A percentile compares a stretch with the other conserved stretches of the same genome.
These are phyloP conservation scores for Meira miltonrushii DNA, from an alignment of 1,284 basidiomycete genomes.

Conservation along the genomic window DNA sequence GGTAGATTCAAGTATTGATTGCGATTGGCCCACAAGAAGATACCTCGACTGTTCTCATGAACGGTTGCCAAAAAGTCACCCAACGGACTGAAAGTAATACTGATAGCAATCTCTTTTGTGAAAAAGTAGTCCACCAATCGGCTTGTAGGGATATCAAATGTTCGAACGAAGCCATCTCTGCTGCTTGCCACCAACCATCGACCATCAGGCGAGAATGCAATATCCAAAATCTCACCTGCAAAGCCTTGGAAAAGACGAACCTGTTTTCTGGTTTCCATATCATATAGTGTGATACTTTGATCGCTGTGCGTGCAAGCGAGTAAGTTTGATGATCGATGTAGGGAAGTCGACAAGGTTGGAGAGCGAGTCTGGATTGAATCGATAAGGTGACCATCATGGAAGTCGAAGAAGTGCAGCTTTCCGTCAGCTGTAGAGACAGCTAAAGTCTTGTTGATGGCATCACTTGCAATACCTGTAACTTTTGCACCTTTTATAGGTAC, in stretches of 20 bases:
- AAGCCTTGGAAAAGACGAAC: conserved; percentile 70
- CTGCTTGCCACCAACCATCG: conserved; percentile 86
- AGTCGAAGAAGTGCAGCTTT: conserved; percentile 84
- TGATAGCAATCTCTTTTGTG: conserved; percentile 82
- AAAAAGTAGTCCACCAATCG: conserved; percentile 86
- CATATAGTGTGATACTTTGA: conserved; percentile 73
- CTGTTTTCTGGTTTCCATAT: conserved; percentile 79
- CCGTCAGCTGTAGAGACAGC: conserved; percentile 84
- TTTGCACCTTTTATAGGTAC: conserved; percentile 16
- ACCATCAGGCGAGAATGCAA: conserved; percentile 78
- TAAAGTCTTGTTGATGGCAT: conserved; percentile 74
- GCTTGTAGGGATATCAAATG: conserved; percentile 92
- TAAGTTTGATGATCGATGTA: conserved; percentile 83
- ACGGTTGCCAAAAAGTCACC: conserved; percentile 93
- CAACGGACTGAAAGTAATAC: conserved; percentile 84
- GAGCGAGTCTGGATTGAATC: conserved; percentile 67
- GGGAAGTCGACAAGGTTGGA: conserved; percentile 65
- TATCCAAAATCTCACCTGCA: conserved; percentile 41
- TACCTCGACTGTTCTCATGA: conserved; percentile 87
- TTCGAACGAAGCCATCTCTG: conserved; percentile 84
- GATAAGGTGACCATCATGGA: conserved; percentile 72
- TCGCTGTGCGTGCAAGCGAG: conserved; percentile 81
- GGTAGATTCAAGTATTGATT: conserved; percentile 85
- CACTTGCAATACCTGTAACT: conserved; percentile 72
- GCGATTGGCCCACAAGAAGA: conserved; percentile 95